Evolutionary conservation across 805 yeast genomes (phyloP), one percentile per base, ranked within the genome.

Genomic region (Candida suzukii): DNA sequence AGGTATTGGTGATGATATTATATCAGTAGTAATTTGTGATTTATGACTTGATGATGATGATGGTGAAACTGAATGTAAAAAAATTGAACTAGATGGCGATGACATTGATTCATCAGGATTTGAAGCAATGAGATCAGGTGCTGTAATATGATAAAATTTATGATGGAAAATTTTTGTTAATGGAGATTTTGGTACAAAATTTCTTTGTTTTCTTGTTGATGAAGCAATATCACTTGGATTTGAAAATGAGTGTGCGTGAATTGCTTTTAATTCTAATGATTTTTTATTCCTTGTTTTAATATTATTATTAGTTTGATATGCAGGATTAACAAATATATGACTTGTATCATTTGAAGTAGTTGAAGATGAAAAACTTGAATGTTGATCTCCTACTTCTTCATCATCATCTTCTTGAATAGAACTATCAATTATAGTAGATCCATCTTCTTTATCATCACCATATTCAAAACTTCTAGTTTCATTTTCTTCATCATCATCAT

Each of bases 171-270:
- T 40, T 26, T 52, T 51, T 2, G 55, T 41, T 12, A 53, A 19
- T n/a, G 60, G 56, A 2, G 60, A 49, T 29, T 36, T 38, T 3
- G 54, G 57, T 14, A 41, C 35, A 25, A 39, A 40, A 11, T 39
- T 42, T 13, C 41, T 44, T 11, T 45, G 31, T 32, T 38, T 41
- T 16, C 46, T 27, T 5, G 42, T 13, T 11, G 41, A 26, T 4
- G 42, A 13, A 12, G 42, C 19, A 13, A 46, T 39, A 39, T 51
- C 59, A 24, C 43, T 41, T 12, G 62, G 60, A 28, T 53, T 55
- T 5, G 61, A 56, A n/a, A 46, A 41, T 2, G 60, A 53, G 37
- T 57, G 58, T 2, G 35, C 20, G 43, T 57, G 60, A n/a, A 40
- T 39, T 7, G 48, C 32, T 16, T 36, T 39, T 20, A 28, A 4